Conservation (phyloP, 495 filamentous ascomycete species). For the Xylaria scruposa region DNA sequence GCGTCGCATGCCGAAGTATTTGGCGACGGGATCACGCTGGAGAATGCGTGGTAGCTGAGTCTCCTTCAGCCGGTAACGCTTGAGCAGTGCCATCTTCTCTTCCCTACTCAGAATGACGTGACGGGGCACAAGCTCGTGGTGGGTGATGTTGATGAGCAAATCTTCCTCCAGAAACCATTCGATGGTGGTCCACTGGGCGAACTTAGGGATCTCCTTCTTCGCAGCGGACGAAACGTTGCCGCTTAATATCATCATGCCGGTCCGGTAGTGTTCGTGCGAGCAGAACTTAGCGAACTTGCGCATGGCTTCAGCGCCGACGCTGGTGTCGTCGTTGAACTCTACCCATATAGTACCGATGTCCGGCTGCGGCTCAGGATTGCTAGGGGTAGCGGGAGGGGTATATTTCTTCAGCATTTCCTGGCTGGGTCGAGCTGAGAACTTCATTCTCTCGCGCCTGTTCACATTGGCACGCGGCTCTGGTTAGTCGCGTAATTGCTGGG, state of each 20-base stretch:
- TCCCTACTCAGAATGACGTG: slow-evolving; percentile 88
- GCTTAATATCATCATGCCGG: slow-evolving; percentile 85
- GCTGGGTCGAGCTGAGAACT: slow-evolving; percentile 83
- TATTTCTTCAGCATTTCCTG: slow-evolving; percentile 84
- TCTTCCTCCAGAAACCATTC: slow-evolving; percentile 97
- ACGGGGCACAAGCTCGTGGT: slow-evolving; percentile 94
- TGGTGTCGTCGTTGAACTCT: slow-evolving; percentile 77
- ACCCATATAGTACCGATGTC: slow-evolving; percentile 91
- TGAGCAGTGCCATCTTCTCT: slow-evolving; percentile 82
- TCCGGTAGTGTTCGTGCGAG: slow-evolving; percentile 76
- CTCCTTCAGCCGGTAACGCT: slow-evolving; percentile 94
- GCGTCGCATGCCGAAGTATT: slow-evolving; percentile 87
- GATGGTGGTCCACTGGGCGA: slow-evolving; percentile 73
- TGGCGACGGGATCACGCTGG: slow-evolving; percentile 86
- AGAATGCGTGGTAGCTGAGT: slow-evolving; percentile 94
- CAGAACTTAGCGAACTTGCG: slow-evolving; percentile 85
- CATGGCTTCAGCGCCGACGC: slow-evolving; percentile 89
- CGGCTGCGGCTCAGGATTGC: slow-evolving; percentile 67
- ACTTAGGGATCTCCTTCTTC: slow-evolving; percentile 77
- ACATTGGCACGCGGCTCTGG: slow-evolving; percentile 39
- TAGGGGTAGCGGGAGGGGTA: slow-evolving; percentile 67
- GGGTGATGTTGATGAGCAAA: slow-evolving; percentile 96
- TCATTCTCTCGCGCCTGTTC: slow-evolving; percentile 78
- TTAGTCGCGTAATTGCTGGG: slow-evolving; percentile 10
- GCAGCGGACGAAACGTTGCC: slow-evolving; percentile 83